A percentile compares a stretch with the other conserved stretches of the same genome.
phyloP scores from a whole-genome alignment of 345 rosid species.

The Eucalyptus camaldulensis region DNA sequence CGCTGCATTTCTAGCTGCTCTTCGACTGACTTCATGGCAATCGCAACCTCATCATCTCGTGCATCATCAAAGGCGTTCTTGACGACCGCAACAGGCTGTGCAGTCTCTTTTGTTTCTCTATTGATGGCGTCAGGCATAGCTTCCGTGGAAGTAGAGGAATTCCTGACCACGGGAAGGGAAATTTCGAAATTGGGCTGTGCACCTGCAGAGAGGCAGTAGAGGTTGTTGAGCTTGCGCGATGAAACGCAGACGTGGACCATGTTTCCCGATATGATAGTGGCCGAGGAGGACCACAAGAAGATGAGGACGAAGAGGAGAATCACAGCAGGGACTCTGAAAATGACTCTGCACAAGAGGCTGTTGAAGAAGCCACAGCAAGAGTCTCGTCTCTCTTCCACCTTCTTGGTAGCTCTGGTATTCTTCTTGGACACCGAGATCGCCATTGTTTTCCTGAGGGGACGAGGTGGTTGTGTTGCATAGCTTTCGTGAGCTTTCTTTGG shows the following conservation, averaged over 20 bases:
- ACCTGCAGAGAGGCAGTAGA: constrained; percentile 81
- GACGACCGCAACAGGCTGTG: not conserved
- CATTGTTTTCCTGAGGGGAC: constrained; percentile 26
- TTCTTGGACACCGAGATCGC: constrained; percentile 36
- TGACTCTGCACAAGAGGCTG: constrained; percentile 13
- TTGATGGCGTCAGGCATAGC: not conserved
- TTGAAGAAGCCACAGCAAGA: not conserved
- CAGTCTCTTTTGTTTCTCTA: not conserved
- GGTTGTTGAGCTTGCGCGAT: constrained; percentile 66
- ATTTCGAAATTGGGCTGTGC: constrained; percentile 36
- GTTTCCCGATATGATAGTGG: constrained; percentile 57
- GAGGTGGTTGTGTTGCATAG: not conserved
- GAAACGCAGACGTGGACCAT: constrained; percentile 62
- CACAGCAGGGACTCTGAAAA: constrained; percentile 32
- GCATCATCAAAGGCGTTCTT: not conserved
- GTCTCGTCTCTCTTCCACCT: not conserved
- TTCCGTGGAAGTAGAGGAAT: not conserved
- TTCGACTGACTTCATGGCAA: constrained; percentile 22
- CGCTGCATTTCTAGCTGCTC: constrained; percentile 45
- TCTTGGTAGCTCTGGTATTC: constrained; percentile 22
- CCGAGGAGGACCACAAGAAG: constrained; percentile 64
- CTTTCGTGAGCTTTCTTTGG: not conserved
- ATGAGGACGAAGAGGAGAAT: constrained; percentile 30
- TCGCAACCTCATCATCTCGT: constrained; percentile 13
- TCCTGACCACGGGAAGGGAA: constrained; percentile 9